phyloP scores from a whole-genome alignment of 306 rosid species.

The Medicago truncatula region MtrunA17r5.0-ANR NC_053045.1:62904001-62904500 shows the following conservation, averaged over 20 bases:
- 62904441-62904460: neutral
- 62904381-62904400: neutral
- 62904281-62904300: neutral
- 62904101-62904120: no score
- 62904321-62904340: neutral
- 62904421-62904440: neutral
- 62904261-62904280: neutral
- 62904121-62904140: no score
- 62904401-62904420: no score
- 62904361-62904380: no score
- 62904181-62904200: no score
- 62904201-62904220: neutral
- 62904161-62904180: neutral
- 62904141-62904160: neutral
- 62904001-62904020: slow-evolving; percentile 94
- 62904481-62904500: neutral
- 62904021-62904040: slow-evolving; percentile 78
- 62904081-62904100: neutral
- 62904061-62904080: neutral
- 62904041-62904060: slow-evolving; percentile 12
- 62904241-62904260: neutral
- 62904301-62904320: neutral
- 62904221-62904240: neutral
- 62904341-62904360: neutral
- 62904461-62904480: neutral